phyloP scores from a whole-genome alignment of 345 rosid genomes.

The Moringa oleifera region DNA sequence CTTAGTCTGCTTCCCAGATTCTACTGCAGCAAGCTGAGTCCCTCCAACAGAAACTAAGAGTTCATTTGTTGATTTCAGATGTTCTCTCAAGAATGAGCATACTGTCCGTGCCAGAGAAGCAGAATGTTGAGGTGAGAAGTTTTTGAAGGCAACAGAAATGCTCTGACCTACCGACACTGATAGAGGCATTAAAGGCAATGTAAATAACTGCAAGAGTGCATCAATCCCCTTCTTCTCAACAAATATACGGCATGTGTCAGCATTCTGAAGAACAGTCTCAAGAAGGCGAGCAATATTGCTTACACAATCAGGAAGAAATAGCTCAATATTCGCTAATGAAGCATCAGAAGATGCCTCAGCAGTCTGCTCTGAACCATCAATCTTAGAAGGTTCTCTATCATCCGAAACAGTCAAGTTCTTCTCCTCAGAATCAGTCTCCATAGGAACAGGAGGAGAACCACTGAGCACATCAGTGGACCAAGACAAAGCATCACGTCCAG shows the following conservation, averaged over 20 bases:
- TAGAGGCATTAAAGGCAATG: constrained; percentile 78
- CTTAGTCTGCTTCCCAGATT: constrained; percentile 44
- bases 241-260: constrained; percentile 84
- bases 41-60: constrained; percentile 55
- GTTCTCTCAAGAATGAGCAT: constrained; percentile 76
- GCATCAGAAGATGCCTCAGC: constrained; percentile 54
- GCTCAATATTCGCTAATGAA: constrained; percentile 44
- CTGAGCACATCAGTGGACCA: constrained; percentile 34
- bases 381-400: constrained; percentile 39
- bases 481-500: constrained; percentile 50
- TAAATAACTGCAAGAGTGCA: constrained; percentile 67
- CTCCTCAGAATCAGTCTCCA: constrained; percentile 85
- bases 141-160: constrained; percentile 82
- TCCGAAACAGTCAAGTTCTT: constrained; percentile 28
- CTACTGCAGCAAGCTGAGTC: constrained; percentile 52
- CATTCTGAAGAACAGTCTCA: constrained; percentile 93
- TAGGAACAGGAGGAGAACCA: constrained; percentile 58
- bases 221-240: constrained; percentile 94
- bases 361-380: constrained; percentile 44
- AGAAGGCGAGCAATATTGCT: constrained; percentile 81
- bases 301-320: constrained; percentile 78
- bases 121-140: constrained; percentile 87
- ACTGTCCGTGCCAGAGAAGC: constrained; percentile 74
- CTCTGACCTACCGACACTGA: constrained; percentile 78
- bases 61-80: constrained; percentile 53